phyloP scores from a whole-genome alignment of 768 basidiomycete genomes.

The Cyclocybe cylindracea region DNA sequence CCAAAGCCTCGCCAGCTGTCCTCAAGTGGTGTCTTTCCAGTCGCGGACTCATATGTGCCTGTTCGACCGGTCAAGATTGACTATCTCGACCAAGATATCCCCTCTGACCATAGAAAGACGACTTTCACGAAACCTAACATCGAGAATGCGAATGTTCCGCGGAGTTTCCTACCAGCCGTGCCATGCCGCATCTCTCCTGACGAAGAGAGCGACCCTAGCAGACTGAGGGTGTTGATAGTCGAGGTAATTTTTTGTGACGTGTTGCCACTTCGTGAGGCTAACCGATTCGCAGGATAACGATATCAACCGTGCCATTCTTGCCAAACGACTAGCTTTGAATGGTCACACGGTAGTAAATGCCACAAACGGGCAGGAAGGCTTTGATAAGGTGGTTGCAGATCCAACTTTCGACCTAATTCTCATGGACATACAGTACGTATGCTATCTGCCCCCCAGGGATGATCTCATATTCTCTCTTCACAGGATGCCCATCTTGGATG shows the following conservation, averaged over 20 bases:
- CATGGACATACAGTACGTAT: conserved; percentile 80
- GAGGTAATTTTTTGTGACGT: conserved; percentile 44
- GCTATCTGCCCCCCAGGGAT: background rate
- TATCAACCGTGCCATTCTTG: conserved; percentile 71
- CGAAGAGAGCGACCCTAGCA: conserved; percentile 12
- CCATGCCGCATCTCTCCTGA: background rate
- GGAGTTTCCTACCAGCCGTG: background rate
- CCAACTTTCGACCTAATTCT: conserved; percentile 69
- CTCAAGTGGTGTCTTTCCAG: conserved; percentile 19
- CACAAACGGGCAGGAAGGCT: conserved; percentile 75
- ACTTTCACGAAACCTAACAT: background rate
- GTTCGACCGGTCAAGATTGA: conserved; percentile 38
- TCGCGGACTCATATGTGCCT: conserved; percentile 27
- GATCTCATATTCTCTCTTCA: background rate
- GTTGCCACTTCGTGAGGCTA: background rate
- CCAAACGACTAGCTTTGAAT: conserved; percentile 64
- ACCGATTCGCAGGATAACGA: conserved; percentile 57
- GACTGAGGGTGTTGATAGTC: conserved; percentile 59
- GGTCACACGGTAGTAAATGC: conserved; percentile 67
- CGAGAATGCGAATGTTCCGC: too few species aligned
- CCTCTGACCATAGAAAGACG: background rate
- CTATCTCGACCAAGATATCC: conserved; percentile 15
- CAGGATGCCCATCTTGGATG: conserved; percentile 82
- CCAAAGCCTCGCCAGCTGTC: conserved; percentile 1
- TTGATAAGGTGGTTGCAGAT: conserved; percentile 60